phyloP scores from a whole-genome alignment of 345 rosid species.

The Citrus reticulata region DNA sequence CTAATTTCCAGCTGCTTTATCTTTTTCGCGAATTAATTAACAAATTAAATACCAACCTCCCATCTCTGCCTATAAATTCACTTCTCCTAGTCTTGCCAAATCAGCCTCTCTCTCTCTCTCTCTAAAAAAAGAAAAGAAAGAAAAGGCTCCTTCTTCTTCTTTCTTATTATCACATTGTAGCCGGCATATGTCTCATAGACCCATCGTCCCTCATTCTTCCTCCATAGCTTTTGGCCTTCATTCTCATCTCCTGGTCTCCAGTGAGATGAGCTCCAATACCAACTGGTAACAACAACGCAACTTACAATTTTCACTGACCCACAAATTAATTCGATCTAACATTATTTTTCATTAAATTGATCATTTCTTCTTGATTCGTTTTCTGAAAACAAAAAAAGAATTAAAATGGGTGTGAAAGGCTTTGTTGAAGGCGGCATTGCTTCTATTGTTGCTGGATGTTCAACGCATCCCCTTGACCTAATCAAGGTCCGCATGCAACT shows the following conservation, averaged over 20 bases:
- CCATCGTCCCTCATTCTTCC: conserved; percentile 65
- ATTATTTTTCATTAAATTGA: background rate
- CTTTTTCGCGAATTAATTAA: no score
- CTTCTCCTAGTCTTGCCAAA: background rate
- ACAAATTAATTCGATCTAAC: no score
- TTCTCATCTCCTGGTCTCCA: conserved; percentile 72
- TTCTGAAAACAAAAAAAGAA: background rate
- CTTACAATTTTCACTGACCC: background rate
- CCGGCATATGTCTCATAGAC: conserved; percentile 70
- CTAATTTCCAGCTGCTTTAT: background rate
- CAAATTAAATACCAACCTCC: background rate
- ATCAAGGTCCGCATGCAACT: conserved; percentile 92
- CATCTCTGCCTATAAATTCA: background rate
- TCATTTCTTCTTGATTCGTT: background rate
- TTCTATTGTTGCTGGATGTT: conserved; percentile 69
- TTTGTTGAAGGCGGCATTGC: conserved; percentile 92
- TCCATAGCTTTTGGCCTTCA: conserved; percentile 60
- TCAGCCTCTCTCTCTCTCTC: background rate
- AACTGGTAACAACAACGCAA: conserved; percentile 26
- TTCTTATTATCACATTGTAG: no score
- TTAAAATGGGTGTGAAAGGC: conserved; percentile 67
- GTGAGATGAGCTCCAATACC: conserved; percentile 56
- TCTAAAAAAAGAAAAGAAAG: background rate
- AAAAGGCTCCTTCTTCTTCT: no score
- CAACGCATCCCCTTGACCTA: conserved; percentile 86